Percentiles rank a stretch among this genome's conserved stretches.
Evolutionary conservation across 2,329 filamentous ascomycete species (phyloP).

Genomic region (Neospermospora avenae): DNA sequence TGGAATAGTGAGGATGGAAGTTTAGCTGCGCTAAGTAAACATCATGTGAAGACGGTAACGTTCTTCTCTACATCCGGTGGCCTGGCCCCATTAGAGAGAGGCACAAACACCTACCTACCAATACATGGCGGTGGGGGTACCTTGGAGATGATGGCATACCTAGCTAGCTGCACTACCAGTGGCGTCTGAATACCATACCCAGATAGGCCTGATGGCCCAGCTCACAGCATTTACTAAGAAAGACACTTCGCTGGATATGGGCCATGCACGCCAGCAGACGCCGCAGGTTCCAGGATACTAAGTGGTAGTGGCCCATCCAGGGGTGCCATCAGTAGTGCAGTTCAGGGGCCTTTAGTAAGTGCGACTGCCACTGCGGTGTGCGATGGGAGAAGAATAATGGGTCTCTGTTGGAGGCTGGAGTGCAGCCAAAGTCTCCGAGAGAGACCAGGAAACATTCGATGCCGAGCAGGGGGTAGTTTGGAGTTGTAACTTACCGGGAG

Average conservation of each 20-base stretch:
- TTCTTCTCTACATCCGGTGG: background rate
- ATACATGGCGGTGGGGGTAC: constrained; percentile 2
- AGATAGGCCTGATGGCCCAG: constrained; percentile 2
- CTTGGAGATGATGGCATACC: background rate
- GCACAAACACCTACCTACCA: background rate
- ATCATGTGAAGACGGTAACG: background rate
- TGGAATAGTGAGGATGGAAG: background rate
- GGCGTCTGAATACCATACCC: background rate
- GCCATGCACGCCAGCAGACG: background rate
- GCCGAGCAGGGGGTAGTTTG: constrained; percentile 25
- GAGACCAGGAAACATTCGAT: constrained; percentile 23
- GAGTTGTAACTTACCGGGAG: constrained; percentile 22
- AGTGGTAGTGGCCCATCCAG: background rate
- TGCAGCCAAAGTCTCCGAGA: constrained; percentile 24
- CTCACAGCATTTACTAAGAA: background rate
- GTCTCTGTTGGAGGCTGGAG: background rate
- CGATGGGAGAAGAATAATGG: background rate
- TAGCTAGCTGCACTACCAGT: background rate
- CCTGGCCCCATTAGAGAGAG: too few relatives aligned
- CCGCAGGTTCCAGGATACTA: constrained; percentile 1
- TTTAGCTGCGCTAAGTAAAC: background rate
- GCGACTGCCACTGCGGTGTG: background rate
- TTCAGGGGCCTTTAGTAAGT: background rate
- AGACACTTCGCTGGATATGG: background rate
- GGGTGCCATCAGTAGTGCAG: background rate